Conservation (phyloP, 768 basidiomycete species). For the Amanita jacksonii region DNA sequence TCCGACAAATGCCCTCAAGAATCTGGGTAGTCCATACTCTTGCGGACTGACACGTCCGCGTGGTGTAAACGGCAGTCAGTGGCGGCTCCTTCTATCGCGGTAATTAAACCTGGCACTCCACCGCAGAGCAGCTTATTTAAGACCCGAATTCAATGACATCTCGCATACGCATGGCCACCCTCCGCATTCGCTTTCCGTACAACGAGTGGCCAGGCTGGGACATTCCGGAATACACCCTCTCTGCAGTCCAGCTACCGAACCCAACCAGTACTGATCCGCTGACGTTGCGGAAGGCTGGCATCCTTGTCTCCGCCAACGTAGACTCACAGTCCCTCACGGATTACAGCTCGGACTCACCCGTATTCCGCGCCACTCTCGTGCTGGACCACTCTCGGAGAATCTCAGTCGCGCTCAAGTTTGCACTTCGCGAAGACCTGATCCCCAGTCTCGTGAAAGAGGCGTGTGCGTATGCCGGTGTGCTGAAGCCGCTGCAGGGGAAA, state of each 20-base stretch:
- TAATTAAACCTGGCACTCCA: neutral
- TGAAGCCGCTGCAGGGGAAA: slow-evolving; percentile 24
- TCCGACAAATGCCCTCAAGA: neutral
- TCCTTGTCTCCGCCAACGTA: slow-evolving; percentile 22
- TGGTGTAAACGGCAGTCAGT: neutral
- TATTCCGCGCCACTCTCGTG: slow-evolving; percentile 22
- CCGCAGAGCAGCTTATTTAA: neutral
- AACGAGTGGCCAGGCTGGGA: slow-evolving; percentile 27
- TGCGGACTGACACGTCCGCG: too few species aligned
- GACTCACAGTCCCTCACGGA: slow-evolving; percentile 23
- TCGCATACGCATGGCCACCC: slow-evolving; percentile 13
- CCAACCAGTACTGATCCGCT: slow-evolving; percentile 8
- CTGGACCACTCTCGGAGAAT: slow-evolving; percentile 8
- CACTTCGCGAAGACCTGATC: slow-evolving; percentile 28
- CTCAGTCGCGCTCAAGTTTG: slow-evolving; percentile 27
- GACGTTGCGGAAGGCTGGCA: too few species aligned
- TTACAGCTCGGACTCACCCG: slow-evolving; percentile 28
- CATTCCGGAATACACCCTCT: slow-evolving; percentile 21
- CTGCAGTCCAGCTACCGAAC: slow-evolving; percentile 11
- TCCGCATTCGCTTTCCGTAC: slow-evolving; percentile 25
- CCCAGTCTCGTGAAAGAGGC: slow-evolving; percentile 25
- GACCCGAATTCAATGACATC: too few species aligned
- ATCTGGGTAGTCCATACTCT: neutral
- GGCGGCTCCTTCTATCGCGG: neutral
- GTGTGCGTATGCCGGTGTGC: slow-evolving; percentile 21